Base-by-base conservation (phyloP, 2,329 filamentous ascomycete genomes). In the Exophiala calicioides region DNA sequence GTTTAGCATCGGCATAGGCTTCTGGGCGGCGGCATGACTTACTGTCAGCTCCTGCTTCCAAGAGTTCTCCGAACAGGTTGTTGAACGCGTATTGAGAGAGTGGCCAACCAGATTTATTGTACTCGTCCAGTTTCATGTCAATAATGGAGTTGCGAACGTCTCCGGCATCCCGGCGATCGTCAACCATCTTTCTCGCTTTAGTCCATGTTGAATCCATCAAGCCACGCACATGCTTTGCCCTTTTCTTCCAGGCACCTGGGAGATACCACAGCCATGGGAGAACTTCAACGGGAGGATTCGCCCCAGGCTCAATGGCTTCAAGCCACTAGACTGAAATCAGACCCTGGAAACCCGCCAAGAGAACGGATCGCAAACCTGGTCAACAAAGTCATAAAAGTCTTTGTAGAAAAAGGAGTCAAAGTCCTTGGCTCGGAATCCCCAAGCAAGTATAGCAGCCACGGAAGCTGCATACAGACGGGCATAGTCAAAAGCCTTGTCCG, bases 1-100 rank as follows among this genome's bases (percentile, higher is more conserved):
- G n/a, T n/a, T n/a, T n/a, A n/a, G 8, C 16, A 23, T 12, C 9
- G 20, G 13, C 5, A 9, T 19, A 8, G 18, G 9, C 6, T 8
- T 19, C 19, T 23, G 19, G 18, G 5, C 23, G 12, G 13, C 9
- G 10, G 19, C 18, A 19, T 3, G 12, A 50, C 47, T 35, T 21
- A 50, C 47, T 78, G 50, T 78, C 76, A 3, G 67, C 40, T 3
- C 50, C 50, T 1, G 44, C 50, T 23, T 53, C 45, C 5, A 52
- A 33, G 9, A 48, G 8, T 15, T 47, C 44, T 1, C 49, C 49
- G 29, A 38, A 47, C 5, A 63, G 21, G 20, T 47, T 44, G 30
- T 48, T 48, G 40, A 52, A 44, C 1, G 38, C 20, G 21, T 48
- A 40, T 13, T 52, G 27, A 3, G 38, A 21, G 23, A 48, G 9